Conservation (phyloP, 192 early-diverging fungal species). For the Coemansia sp. region DNA sequence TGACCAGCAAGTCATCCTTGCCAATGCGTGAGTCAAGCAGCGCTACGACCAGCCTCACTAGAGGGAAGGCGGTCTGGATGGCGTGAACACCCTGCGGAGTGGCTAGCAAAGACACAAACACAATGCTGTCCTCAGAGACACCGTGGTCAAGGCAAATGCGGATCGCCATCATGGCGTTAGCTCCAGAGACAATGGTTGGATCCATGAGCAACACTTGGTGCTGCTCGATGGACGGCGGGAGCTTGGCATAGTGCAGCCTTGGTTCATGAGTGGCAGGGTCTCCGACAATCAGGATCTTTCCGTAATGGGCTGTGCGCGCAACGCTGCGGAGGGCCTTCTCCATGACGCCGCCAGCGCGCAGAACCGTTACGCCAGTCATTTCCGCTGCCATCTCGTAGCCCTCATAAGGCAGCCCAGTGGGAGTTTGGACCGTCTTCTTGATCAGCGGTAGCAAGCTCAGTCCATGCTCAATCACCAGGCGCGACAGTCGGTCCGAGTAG, state of each 20-base stretch:
- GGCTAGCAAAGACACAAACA: slow-evolving; percentile 83
- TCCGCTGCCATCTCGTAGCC: slow-evolving; percentile 48
- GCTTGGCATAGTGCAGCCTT: slow-evolving; percentile 82
- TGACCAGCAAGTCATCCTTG: slow-evolving; percentile 67
- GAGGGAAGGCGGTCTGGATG: slow-evolving; percentile 80
- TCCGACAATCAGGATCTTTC: slow-evolving; percentile 90
- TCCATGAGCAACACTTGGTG: slow-evolving; percentile 79
- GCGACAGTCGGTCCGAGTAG: slow-evolving; percentile 85
- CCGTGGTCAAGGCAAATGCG: slow-evolving; percentile 90
- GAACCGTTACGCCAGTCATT: slow-evolving; percentile 75
- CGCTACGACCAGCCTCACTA: slow-evolving; percentile 76
- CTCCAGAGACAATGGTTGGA: slow-evolving; percentile 89
- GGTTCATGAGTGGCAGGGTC: slow-evolving; percentile 81
- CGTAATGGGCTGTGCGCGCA: slow-evolving; percentile 76
- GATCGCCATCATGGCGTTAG: slow-evolving; percentile 95
- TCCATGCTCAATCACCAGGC: slow-evolving; percentile 80
- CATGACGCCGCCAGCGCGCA: slow-evolving; percentile 91
- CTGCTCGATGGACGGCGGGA: slow-evolving; percentile 66
- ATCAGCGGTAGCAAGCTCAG: slow-evolving; percentile 64
- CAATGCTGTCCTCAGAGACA: slow-evolving; percentile 80
- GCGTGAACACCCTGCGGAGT: slow-evolving; percentile 76
- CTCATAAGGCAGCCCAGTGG: slow-evolving; percentile 59
- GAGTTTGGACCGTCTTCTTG: slow-evolving; percentile 58
- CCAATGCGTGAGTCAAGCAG: slow-evolving; percentile 74
- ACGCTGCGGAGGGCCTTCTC: slow-evolving; percentile 82